These are phyloP conservation scores for Coemansia sp. DNA, from an alignment of 192 early-diverging fungal species.

Conservation along the genomic window DNA sequence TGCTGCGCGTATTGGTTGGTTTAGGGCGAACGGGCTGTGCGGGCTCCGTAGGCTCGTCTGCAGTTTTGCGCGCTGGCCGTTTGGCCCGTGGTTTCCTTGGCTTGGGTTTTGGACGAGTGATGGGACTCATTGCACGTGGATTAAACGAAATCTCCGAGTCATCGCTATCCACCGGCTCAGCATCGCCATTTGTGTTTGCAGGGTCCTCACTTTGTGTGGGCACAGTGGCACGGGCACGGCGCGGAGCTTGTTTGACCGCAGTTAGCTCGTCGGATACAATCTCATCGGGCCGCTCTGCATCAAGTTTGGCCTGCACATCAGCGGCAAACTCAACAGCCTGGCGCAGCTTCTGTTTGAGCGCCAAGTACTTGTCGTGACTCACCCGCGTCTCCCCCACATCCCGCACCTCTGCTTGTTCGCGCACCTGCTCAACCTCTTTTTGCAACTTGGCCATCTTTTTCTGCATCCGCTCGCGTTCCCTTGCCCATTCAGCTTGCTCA, in stretches of 20 bases:
- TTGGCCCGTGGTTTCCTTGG: neutral
- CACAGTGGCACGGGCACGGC: neutral
- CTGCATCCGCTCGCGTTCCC: constrained; percentile 42
- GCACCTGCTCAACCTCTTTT: constrained; percentile 29
- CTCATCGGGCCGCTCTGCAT: constrained; percentile 12
- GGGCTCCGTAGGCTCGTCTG: constrained; percentile 2
- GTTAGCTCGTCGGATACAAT: too few relatives aligned
- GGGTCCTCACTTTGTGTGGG: too few relatives aligned
- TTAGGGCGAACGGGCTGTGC: constrained; percentile 42
- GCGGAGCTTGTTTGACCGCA: neutral
- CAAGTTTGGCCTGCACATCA: constrained; percentile 29
- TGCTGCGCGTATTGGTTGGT: neutral
- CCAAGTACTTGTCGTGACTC: constrained; percentile 43
- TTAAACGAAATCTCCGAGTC: constrained; percentile 55
- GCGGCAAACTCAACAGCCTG: constrained; percentile 42
- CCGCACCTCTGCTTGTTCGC: constrained; percentile 41
- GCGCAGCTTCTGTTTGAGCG: constrained; percentile 32
- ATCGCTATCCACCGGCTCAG: constrained; percentile 13
- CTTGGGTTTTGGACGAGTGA: constrained; percentile 5
- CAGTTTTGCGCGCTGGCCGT: neutral
- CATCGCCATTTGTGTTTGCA: constrained; percentile 3
- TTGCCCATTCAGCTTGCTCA: constrained; percentile 24
- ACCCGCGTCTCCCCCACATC: constrained; percentile 44
- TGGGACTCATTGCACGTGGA: constrained; percentile 6
- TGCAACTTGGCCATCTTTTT: constrained; percentile 38